These are phyloP conservation scores for Alternaria panax DNA, from an alignment of 2,329 filamentous ascomycete species.

Conservation along the genomic window DNA sequence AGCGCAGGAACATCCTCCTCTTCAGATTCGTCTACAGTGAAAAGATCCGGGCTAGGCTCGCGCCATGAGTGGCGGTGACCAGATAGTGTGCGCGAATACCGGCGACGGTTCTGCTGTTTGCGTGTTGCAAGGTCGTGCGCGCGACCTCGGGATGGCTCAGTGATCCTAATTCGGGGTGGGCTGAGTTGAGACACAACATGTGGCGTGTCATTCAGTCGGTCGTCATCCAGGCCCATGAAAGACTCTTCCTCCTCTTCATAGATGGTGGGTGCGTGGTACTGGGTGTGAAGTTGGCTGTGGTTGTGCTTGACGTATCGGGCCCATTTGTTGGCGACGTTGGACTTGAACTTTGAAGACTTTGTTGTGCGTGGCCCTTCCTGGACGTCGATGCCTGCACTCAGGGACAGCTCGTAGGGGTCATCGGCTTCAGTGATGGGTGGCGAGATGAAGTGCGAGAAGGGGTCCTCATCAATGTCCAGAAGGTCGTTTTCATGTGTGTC, in stretches of 20 bases:
- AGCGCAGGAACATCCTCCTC: conserved; percentile 42
- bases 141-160: conserved; percentile 47
- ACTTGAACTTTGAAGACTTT: conserved; percentile 50
- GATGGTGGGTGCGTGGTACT: conserved; percentile 39
- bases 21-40: conserved; percentile 53
- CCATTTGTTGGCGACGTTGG: conserved; percentile 51
- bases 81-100: conserved; percentile 47
- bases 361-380: conserved; percentile 37
- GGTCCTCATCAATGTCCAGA: conserved; percentile 53
- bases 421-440: conserved; percentile 53
- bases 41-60: conserved; percentile 52
- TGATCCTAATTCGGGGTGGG: conserved; percentile 36
- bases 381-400: conserved; percentile 51
- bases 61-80: conserved; percentile 53
- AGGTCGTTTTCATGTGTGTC: conserved; percentile 30
- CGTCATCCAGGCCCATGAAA: conserved; percentile 49
- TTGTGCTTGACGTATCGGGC: conserved; percentile 50
- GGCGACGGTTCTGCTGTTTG: conserved; percentile 40
- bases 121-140: conserved; percentile 46
- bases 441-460: conserved; percentile 54
- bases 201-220: conserved; percentile 42
- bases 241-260: conserved; percentile 47
- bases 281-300: conserved; percentile 42
- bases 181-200: conserved; percentile 40
- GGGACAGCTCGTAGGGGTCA: conserved; percentile 48